Percentiles rank a stretch among this genome's conserved stretches.
phyloP scores from a whole-genome alignment of 768 basidiomycete genomes.

The Amanita rimosa region DNA sequence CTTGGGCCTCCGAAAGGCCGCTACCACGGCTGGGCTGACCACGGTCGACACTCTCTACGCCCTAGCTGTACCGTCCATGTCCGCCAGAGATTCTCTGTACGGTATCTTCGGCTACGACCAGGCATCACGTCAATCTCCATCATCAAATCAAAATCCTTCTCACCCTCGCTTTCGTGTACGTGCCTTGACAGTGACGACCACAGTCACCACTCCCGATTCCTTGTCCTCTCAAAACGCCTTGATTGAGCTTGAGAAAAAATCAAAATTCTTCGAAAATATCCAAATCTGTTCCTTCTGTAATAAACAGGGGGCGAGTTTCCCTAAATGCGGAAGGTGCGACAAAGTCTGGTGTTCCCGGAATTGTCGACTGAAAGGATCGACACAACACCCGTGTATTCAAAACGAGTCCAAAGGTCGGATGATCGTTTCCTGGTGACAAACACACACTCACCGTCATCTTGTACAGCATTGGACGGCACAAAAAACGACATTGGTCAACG shows the following conservation, averaged over 20 bases:
- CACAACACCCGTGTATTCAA: slow-evolving; percentile 34
- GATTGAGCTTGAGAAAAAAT: slow-evolving; percentile 33
- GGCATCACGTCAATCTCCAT: slow-evolving; percentile 9
- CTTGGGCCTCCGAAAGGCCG: slow-evolving; percentile 15
- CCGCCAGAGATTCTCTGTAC: slow-evolving; percentile 14
- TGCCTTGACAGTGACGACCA: slow-evolving; percentile 13
- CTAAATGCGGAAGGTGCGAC: slow-evolving; percentile 48
- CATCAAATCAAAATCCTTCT: slow-evolving; percentile 7
- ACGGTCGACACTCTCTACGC: slow-evolving; percentile 15
- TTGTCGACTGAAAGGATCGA: slow-evolving; percentile 42
- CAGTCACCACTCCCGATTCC: slow-evolving; percentile 19
- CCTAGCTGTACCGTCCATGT: slow-evolving; percentile 18
- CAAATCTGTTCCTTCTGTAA: slow-evolving; percentile 39
- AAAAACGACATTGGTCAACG: not conserved
- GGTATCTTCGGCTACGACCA: slow-evolving; percentile 10
- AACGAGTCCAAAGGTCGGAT: not conserved
- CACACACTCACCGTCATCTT: not conserved
- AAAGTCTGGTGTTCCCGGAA: slow-evolving; percentile 55
- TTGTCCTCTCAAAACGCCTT: slow-evolving; percentile 8
- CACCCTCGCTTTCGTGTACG: not conserved
- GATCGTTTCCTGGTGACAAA: not conserved
- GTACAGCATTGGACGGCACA: slow-evolving; percentile 1
- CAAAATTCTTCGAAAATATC: slow-evolving; percentile 32
- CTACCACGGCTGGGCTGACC: slow-evolving; percentile 12
- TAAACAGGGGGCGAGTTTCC: slow-evolving; percentile 43